Evolutionary conservation across 768 basidiomycete species (phyloP).

Genomic region (Xanthoconium stramineum): DNA sequence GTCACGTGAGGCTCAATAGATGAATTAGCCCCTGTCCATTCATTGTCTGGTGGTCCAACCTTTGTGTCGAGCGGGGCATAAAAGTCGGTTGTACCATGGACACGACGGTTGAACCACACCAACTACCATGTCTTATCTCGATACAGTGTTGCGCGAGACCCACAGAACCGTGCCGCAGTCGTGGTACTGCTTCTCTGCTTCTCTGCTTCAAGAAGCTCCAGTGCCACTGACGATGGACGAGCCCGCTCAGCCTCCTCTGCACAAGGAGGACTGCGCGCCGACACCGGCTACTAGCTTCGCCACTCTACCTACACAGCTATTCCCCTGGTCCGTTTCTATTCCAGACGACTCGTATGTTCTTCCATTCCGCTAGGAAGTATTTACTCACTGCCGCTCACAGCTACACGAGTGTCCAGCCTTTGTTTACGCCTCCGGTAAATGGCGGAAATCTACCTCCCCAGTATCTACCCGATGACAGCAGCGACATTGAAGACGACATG

Average conservation of each 20-base stretch:
- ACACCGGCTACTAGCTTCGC: background rate
- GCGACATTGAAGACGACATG: conserved; percentile 5
- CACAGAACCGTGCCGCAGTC: no score
- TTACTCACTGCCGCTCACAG: background rate
- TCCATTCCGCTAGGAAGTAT: background rate
- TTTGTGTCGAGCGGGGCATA: background rate
- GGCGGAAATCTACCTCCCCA: background rate
- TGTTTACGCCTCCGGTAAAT: background rate
- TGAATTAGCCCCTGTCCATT: conserved; percentile 15
- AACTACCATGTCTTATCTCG: no score
- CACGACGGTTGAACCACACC: no score
- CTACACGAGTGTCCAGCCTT: background rate
- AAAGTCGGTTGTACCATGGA: background rate
- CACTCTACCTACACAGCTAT: background rate
- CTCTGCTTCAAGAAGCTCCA: no score
- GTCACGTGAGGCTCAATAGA: conserved; percentile 20
- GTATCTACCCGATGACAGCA: background rate
- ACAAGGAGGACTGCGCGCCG: background rate
- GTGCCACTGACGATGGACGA: background rate
- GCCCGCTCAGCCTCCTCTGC: background rate
- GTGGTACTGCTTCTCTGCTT: no score
- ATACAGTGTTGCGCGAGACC: no score
- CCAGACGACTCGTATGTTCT: background rate
- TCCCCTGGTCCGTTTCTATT: background rate
- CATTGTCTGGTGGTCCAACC: background rate